These are phyloP conservation scores for Cladosporium austrohemisphaericum DNA, from an alignment of 2,329 filamentous ascomycete genomes.

Conservation along the genomic window DNA sequence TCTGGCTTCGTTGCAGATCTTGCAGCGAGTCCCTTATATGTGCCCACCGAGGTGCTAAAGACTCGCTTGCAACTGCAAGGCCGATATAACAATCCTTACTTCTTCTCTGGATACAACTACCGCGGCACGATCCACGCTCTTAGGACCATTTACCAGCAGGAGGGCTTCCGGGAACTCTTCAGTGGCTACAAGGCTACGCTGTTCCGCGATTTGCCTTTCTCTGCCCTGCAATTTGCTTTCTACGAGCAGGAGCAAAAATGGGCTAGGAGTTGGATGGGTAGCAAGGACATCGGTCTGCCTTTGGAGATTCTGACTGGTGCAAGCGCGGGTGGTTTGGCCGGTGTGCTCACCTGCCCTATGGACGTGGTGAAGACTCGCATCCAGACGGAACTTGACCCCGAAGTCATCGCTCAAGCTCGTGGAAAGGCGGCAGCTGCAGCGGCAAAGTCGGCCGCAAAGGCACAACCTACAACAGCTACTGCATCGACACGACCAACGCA, in stretches of 20 bases:
- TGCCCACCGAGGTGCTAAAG: slow-evolving; percentile 95
- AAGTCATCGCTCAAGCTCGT: slow-evolving; percentile 33
- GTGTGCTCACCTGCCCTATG: slow-evolving; percentile 89
- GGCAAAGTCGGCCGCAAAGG: neutral
- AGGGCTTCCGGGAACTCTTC: slow-evolving; percentile 83
- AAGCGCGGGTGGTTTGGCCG: slow-evolving; percentile 84
- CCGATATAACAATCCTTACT: slow-evolving; percentile 89
- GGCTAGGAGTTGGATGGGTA: slow-evolving; percentile 74
- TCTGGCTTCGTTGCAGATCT: slow-evolving; percentile 91
- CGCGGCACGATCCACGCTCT: slow-evolving; percentile 78
- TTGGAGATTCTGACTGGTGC: slow-evolving; percentile 87
- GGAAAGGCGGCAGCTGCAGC: slow-evolving; percentile 10
- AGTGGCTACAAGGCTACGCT: slow-evolving; percentile 97
- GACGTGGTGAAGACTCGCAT: slow-evolving; percentile 97
- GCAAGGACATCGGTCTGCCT: slow-evolving; percentile 76
- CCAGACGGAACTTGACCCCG: slow-evolving; percentile 78
- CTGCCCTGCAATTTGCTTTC: slow-evolving; percentile 94
- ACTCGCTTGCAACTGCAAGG: slow-evolving; percentile 95
- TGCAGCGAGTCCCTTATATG: slow-evolving; percentile 87
- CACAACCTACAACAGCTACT: slow-evolving; percentile 5
- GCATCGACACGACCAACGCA: slow-evolving; percentile 16
- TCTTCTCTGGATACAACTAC: slow-evolving; percentile 95
- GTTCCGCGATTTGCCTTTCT: slow-evolving; percentile 91
- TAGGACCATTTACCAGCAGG: slow-evolving; percentile 75
- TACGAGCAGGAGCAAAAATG: slow-evolving; percentile 89